These are phyloP conservation scores for Pouteria glomerata DNA, from an alignment of 148 eudicot genomes.

Conservation along the genomic window DNA sequence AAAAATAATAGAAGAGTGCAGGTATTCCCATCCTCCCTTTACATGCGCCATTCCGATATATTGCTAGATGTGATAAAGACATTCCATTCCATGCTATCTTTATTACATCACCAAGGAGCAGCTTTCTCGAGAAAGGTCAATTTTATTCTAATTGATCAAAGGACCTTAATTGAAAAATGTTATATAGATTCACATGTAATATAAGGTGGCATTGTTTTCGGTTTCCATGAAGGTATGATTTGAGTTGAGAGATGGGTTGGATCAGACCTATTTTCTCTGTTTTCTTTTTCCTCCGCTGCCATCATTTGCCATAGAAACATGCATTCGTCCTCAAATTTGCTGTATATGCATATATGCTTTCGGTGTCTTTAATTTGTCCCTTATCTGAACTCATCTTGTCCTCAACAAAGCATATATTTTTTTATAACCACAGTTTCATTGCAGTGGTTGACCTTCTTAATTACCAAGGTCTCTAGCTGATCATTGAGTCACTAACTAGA, in stretches of 20 bases:
- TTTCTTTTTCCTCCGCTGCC: neutral
- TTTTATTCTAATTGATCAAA: neutral
- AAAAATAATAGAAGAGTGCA: too few relatives aligned
- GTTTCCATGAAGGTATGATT: constrained; percentile 4
- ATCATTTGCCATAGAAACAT: constrained; percentile 2
- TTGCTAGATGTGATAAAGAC: neutral
- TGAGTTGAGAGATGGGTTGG: constrained; percentile 12
- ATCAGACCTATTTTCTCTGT: too few relatives aligned
- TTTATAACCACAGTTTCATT: too few relatives aligned
- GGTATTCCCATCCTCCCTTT: too few relatives aligned
- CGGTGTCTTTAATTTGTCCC: constrained; percentile 1
- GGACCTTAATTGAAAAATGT: neutral
- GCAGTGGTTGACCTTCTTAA: neutral
- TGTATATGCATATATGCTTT: neutral
- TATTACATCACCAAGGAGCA: neutral
- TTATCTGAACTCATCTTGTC: neutral
- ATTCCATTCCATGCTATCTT: neutral
- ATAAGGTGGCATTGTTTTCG: neutral
- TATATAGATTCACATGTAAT: neutral
- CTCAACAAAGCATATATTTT: too few relatives aligned
- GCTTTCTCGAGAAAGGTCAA: neutral
- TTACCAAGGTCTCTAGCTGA: neutral
- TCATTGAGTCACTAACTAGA: constrained; percentile 11
- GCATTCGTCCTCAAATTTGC: neutral
- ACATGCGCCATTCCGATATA: neutral